A percentile compares a stretch with the other conserved stretches of the same genome.
These are phyloP conservation scores for Mychonastes homosphaera DNA, from an alignment of 139 green algal species.

Conservation along the genomic window DNA sequence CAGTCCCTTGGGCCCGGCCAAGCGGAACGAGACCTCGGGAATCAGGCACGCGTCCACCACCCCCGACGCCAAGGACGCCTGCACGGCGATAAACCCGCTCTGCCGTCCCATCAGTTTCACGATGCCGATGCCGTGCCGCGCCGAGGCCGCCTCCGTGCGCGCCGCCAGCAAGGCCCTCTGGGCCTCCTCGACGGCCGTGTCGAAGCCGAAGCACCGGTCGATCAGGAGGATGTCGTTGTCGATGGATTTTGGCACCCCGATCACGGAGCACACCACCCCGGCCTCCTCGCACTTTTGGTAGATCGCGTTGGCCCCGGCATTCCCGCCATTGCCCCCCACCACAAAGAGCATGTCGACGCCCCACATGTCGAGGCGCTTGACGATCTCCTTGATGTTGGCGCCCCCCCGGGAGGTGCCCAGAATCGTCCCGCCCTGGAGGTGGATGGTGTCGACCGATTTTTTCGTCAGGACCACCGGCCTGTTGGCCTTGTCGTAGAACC, in stretches of 20 bases:
- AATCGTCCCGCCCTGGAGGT: constrained; percentile 92
- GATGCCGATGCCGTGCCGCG: constrained; percentile 74
- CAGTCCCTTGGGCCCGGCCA: constrained; percentile 70
- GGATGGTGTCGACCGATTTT: constrained; percentile 80
- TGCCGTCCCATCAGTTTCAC: constrained; percentile 98
- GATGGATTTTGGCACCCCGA: constrained; percentile 86
- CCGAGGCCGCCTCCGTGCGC: constrained; percentile 70
- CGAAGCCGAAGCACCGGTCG: constrained; percentile 49
- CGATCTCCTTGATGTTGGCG: constrained; percentile 89
- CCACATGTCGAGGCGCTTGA: constrained; percentile 90
- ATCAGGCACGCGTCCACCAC: constrained; percentile 87
- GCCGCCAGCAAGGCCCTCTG: constrained; percentile 86
- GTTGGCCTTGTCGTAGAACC: constrained; percentile 72
- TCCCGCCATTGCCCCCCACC: constrained; percentile 83
- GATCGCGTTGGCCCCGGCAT: constrained; percentile 58
- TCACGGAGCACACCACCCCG: constrained; percentile 36
- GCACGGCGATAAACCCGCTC: constrained; percentile 94
- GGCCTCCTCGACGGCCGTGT: constrained; percentile 95
- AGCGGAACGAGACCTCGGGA: constrained; percentile 81
- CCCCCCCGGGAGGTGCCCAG: constrained; percentile 88
- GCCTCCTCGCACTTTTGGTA: constrained; percentile 30
- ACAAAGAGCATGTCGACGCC: constrained; percentile 96
- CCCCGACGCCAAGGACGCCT: constrained; percentile 79
- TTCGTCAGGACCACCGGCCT: constrained; percentile 78
- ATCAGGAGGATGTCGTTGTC: constrained; percentile 93